Percentiles rank a stretch among this genome's conserved stretches.
Conservation (phyloP, 129 eudicot species). For the Flaveria ramosissima region DNA sequence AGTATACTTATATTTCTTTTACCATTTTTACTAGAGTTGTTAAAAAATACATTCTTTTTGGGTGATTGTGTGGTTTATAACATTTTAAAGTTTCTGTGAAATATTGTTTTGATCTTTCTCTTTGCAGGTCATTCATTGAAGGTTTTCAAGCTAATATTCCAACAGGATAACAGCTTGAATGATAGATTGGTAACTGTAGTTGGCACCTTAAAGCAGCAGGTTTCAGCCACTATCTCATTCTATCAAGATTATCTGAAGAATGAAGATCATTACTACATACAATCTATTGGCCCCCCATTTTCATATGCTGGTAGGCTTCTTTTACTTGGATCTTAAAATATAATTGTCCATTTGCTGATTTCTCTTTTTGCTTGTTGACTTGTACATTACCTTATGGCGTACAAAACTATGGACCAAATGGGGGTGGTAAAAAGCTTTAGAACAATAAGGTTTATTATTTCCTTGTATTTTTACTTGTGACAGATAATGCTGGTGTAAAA, state of each 20-base stretch:
- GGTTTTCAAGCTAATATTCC: constrained; percentile 87
- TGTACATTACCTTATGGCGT: constrained; percentile 52
- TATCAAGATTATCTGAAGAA: constrained; percentile 71
- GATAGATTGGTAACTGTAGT: constrained; percentile 82
- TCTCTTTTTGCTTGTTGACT: constrained; percentile 22
- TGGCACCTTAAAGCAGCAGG: constrained; percentile 75
- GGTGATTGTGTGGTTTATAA: background rate
- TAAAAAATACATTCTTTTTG: background rate
- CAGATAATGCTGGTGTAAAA: background rate
- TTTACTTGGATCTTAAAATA: background rate
- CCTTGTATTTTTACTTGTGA: background rate
- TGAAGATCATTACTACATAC: constrained; percentile 66
- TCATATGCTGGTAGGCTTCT: constrained; percentile 67
- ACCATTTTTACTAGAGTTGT: constrained; percentile 7
- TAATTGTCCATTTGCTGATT: constrained; percentile 26
- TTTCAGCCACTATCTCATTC: constrained; percentile 79
- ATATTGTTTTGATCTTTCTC: constrained; percentile 14
- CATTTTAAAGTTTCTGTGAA: constrained; percentile 19
- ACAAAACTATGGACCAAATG: constrained; percentile 61
- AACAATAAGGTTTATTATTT: constrained; percentile 39
- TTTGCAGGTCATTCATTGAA: constrained; percentile 82
- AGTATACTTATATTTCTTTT: background rate
- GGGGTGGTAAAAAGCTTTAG: constrained; percentile 61
- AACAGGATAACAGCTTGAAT: constrained; percentile 75
- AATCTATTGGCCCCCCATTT: constrained; percentile 69